Evolutionary conservation across 2,329 filamentous ascomycete genomes (phyloP).

Genomic region (Ploettnerulaceae sp.): DNA sequence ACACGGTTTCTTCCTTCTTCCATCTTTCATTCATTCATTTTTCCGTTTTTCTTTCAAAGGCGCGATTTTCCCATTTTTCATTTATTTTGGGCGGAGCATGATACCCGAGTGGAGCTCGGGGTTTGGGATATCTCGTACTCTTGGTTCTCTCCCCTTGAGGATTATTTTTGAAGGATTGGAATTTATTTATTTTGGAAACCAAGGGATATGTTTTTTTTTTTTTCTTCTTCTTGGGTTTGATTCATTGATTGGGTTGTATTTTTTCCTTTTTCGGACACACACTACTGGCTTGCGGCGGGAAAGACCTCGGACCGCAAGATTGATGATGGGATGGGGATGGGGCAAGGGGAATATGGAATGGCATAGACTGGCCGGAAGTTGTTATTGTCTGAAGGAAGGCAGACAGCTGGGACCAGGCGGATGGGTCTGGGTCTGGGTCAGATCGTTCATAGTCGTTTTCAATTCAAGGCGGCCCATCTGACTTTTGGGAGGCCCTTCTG

Average conservation of each 20-base stretch:
- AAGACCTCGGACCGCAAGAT: conserved; percentile 12
- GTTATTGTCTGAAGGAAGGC: neutral
- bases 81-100: neutral
- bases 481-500: conserved; percentile 31
- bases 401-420: neutral
- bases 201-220: neutral
- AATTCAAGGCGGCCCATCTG: conserved; percentile 28
- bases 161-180: too few relatives aligned
- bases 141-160: too few relatives aligned
- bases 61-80: neutral
- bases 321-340: neutral
- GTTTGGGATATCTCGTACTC: neutral
- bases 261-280: neutral
- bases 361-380: conserved; percentile 5
- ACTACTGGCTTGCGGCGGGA: conserved; percentile 5
- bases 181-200: too few relatives aligned
- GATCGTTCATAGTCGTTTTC: conserved; percentile 17
- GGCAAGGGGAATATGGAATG: neutral
- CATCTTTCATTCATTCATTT: neutral
- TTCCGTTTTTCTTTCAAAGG: neutral
- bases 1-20: neutral
- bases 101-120: conserved; percentile 3
- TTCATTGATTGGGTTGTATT: conserved; percentile 3
- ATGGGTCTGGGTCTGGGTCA: conserved; percentile 14
- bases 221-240: neutral